These are phyloP conservation scores for Dicorynia guianensis DNA, from an alignment of 306 rosid genomes.

Conservation along the genomic window DNA sequence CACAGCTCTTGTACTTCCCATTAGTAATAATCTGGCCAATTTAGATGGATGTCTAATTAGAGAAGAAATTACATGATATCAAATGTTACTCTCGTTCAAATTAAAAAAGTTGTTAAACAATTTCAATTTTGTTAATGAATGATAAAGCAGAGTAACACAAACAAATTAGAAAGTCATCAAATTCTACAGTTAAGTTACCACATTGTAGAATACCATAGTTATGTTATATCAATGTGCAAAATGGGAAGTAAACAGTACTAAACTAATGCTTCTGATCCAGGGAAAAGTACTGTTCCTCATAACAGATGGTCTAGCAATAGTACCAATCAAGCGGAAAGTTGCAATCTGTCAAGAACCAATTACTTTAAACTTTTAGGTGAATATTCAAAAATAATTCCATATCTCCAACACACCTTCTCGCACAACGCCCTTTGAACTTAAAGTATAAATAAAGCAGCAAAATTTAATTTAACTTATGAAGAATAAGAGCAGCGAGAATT, in stretches of 20 bases:
- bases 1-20: slow-evolving; percentile 81
- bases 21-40: slow-evolving; percentile 77
- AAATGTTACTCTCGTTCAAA: slow-evolving; percentile 2
- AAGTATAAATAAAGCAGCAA: too few species aligned
- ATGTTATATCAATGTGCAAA: not conserved
- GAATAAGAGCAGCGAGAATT: too few species aligned
- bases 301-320: not conserved
- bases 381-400: too few species aligned
- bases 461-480: too few species aligned
- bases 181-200: slow-evolving; percentile 3
- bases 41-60: slow-evolving; percentile 11
- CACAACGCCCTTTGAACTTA: too few species aligned
- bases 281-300: slow-evolving; percentile 4
- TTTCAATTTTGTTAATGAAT: slow-evolving; percentile 15
- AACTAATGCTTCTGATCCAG: slow-evolving; percentile 6
- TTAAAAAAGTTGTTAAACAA: not conserved
- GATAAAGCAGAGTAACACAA: slow-evolving; percentile 10
- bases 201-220: slow-evolving; percentile 26
- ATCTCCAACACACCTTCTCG: too few species aligned
- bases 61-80: slow-evolving; percentile 11
- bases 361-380: too few species aligned
- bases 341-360: too few species aligned
- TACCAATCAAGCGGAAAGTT: not conserved
- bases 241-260: not conserved
- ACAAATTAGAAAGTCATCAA: slow-evolving; percentile 22